A percentile compares a stretch with the other conserved stretches of the same genome.
Conservation (phyloP, 257 asterid genomes). For the Solanum okadae region DNA sequence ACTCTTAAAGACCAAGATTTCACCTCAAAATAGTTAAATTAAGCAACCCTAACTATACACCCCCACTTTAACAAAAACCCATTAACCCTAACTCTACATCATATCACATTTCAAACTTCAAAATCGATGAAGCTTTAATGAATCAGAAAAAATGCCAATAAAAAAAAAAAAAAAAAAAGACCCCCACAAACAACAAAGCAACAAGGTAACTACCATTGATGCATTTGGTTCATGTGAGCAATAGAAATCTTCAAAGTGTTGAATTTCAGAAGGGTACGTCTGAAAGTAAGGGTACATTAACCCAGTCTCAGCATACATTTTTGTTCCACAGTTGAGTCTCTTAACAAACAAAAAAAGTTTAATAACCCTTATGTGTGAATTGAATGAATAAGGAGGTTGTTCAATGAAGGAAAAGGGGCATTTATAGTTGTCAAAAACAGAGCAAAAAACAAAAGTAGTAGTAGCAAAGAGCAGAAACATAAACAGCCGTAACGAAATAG, state of each 20-base stretch:
- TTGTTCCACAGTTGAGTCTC: background rate
- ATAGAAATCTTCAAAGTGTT: slow-evolving; percentile 48
- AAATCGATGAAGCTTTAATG: background rate
- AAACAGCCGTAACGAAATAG: slow-evolving; percentile 16
- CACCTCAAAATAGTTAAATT: background rate
- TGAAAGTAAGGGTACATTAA: slow-evolving; percentile 58
- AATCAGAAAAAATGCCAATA: background rate
- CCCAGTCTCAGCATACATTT: slow-evolving; percentile 76
- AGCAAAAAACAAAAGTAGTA: slow-evolving; percentile 19
- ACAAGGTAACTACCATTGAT: slow-evolving; percentile 32
- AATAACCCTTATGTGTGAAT: background rate
- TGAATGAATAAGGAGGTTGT: slow-evolving; percentile 6
- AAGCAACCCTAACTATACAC: background rate
- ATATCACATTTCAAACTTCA: background rate
- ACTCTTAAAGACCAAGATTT: background rate
- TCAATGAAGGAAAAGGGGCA: slow-evolving; percentile 23
- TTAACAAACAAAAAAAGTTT: background rate
- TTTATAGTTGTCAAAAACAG: slow-evolving; percentile 43
- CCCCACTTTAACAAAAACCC: background rate
- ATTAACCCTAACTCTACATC: background rate
- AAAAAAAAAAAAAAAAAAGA: background rate
- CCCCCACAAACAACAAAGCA: background rate
- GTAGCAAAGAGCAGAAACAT: slow-evolving; percentile 12
- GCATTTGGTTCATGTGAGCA: slow-evolving; percentile 42
- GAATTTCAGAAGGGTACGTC: slow-evolving; percentile 47